Evolutionary conservation across 345 rosid genomes (phyloP).

Genomic region (Citrus cavaleriei): DNA sequence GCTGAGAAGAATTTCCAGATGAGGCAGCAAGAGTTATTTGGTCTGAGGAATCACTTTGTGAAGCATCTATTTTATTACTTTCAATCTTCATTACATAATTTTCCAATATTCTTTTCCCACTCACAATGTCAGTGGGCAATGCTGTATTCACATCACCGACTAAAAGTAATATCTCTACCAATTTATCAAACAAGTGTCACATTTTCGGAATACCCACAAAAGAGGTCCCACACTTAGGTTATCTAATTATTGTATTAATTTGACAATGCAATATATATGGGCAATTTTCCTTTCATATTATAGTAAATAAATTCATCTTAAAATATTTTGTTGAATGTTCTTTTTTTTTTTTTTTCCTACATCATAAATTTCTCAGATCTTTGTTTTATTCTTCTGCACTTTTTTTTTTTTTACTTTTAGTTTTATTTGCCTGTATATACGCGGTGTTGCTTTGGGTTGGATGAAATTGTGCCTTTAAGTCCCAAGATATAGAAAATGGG

Average conservation of each 20-base stretch:
- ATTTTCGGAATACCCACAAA: not conserved
- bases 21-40: constrained; percentile 7
- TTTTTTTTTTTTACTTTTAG: too few species aligned
- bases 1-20: not conserved
- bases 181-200: not conserved
- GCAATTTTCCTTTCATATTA: too few species aligned
- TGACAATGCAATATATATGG: not conserved
- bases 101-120: constrained; percentile 13
- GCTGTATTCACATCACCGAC: not conserved
- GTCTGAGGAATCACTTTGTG: constrained; percentile 11
- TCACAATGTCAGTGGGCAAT: not conserved
- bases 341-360: too few species aligned
- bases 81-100: not conserved
- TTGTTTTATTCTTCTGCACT: too few species aligned
- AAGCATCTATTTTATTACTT: constrained; percentile 16
- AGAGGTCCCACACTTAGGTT: not conserved
- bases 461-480: too few species aligned
- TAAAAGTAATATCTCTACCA: not conserved
- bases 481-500: too few species aligned
- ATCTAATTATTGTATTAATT: not conserved
- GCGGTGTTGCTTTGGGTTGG: too few species aligned
- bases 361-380: too few species aligned
- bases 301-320: too few species aligned
- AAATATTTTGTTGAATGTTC: too few species aligned
- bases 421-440: too few species aligned